A percentile compares a stretch with the other conserved stretches of the same genome.
Conservation (phyloP, 345 rosid genomes). For the Rhodamnia rubescens region DNA sequence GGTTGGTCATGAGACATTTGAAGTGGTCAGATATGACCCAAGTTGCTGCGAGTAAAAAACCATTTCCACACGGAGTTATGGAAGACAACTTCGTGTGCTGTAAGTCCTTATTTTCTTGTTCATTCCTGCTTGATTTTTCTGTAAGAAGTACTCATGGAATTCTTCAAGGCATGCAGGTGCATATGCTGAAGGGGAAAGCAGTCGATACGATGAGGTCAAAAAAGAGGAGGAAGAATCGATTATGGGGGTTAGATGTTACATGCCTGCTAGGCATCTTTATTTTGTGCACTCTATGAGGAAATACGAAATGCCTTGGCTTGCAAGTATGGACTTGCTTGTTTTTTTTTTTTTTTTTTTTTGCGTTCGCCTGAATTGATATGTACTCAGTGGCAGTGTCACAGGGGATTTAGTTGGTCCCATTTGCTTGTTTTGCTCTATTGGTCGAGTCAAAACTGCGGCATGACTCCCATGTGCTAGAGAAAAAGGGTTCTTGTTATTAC, state of each 20-base stretch:
- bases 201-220: not conserved
- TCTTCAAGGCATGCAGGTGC: not conserved
- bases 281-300: not conserved
- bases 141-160: not conserved
- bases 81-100: not conserved
- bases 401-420: no score
- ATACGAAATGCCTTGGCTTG: not conserved
- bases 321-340: not conserved
- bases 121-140: not conserved
- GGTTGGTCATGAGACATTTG: not conserved
- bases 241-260: not conserved
- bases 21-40: not conserved
- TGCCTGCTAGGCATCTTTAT: not conserved
- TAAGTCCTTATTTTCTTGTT: not conserved
- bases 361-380: not conserved
- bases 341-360: not conserved
- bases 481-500: not conserved
- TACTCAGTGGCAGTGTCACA: not conserved
- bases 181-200: not conserved
- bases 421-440: no score
- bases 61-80: not conserved
- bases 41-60: not conserved
- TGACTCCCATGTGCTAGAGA: not conserved
- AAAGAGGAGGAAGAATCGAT: not conserved
- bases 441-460: no score